Evolutionary conservation across 2,329 filamentous ascomycete genomes (phyloP).

Genomic region (Pseudogymnoascus verrucosus): DNA sequence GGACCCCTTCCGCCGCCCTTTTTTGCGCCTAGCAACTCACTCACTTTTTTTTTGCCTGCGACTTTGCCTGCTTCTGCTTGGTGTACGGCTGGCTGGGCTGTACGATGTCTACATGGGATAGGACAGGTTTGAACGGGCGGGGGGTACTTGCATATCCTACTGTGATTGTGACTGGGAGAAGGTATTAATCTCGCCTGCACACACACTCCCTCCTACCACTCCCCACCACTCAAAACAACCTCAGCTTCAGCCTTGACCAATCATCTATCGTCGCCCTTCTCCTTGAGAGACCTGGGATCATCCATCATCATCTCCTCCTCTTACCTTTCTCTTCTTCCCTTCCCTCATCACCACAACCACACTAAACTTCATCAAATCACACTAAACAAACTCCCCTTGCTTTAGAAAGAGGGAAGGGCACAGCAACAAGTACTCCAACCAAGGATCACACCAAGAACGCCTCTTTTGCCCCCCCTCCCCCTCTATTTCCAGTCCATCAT

Average conservation of each 20-base stretch:
- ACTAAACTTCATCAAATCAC: neutral
- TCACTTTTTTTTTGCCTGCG: no score
- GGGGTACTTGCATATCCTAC: neutral
- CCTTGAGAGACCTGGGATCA: neutral
- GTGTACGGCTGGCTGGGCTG: neutral
- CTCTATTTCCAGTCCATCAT: no score
- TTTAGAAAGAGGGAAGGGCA: neutral
- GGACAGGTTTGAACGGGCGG: neutral
- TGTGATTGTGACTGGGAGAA: neutral
- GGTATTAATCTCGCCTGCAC: neutral
- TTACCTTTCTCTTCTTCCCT: neutral
- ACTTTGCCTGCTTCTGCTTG: neutral
- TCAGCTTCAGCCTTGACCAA: neutral
- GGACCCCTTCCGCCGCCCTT: neutral
- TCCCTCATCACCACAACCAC: neutral
- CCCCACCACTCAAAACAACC: neutral
- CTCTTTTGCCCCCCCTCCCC: neutral
- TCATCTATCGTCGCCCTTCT: neutral
- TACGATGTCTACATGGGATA: no score
- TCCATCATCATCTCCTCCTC: neutral
- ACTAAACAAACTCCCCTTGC: neutral
- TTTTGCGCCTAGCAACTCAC: no score
- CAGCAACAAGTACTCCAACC: neutral
- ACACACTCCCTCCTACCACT: neutral
- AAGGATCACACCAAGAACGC: neutral